Evolutionary conservation across 495 filamentous ascomycete species (phyloP), one percentile per base, ranked within the genome.

Genomic region (Xylaria cubensis): DNA sequence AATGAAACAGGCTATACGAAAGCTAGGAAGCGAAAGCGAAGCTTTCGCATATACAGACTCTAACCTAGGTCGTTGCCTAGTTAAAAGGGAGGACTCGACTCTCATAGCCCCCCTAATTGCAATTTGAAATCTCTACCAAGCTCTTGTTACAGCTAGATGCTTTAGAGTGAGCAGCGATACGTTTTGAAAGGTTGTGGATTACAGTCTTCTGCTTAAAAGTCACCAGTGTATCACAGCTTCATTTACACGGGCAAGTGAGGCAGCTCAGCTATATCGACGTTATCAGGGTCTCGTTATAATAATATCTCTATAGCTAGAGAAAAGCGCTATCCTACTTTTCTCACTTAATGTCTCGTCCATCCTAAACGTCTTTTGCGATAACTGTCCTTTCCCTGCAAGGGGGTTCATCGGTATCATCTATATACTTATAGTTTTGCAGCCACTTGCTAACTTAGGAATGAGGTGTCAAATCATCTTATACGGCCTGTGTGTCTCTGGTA

Each of bases 371-470:
- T 29, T 55, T 9, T 7, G 50, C 29, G 24, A 29, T 29, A 29
- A 17, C 12, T 29, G 10, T 26, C 21, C 50, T 53, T 10, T 26
- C 9, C 10, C 10, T 55, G 5, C 0, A 55, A 24, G 48, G n/a
- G n/a, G 3, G 2, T 24, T 10, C 8, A 3, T 19, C 1, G 19
- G 8, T 39, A 7, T 56, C 32, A 55, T 44, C 48, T 6, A 21
- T 39, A 17, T 42, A n/a, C n/a, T n/a, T n/a, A n/a, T n/a, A n/a
- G n/a, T n/a, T n/a, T n/a, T n/a, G n/a, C n/a, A n/a, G n/a, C n/a
- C n/a, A n/a, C n/a, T n/a, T n/a, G n/a, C n/a, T n/a, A 21, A 67
- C 65, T 21, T 67, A 42, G 3, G 34, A 48, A n/a, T 67, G 26
- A 24, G 44, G n/a, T 19, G 44, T 51, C 3, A 19, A n/a, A 41